Base-by-base conservation (phyloP, 2,329 filamentous ascomycete species). In the Orbilia javanica region DNA sequence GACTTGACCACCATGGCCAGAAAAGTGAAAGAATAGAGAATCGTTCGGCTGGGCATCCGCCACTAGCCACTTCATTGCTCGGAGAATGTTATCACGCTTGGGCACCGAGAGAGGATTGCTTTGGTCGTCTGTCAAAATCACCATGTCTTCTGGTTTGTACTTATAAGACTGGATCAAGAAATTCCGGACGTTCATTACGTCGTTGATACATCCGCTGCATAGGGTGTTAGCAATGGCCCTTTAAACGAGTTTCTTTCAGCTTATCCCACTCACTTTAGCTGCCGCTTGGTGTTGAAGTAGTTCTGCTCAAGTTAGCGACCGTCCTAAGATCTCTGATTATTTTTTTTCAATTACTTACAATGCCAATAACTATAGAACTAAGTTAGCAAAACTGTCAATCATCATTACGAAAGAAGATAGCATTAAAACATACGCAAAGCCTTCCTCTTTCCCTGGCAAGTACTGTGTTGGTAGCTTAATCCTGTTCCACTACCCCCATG, bases 51-150 rank as follows among this genome's bases (percentile, higher is more conserved):
- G 89, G 3, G 95, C 94, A 83, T 97, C 94, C 85, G 97, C 97
- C 73, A 97, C 93, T 20, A 98, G 86, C 95, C 95, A 98, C 84
- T 97, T 94, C 95, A 98, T 98, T 31, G 95, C 95, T 66, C 95
- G 89, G 42, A 98, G 85, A 70, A 98, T 97, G 83, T 98, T 98
- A 81, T 93, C 92, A 84, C 97, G 97, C 4, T 94, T 97, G 7
- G 95, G 95, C 85, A 97, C 93, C 85, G 93, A 97, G 92, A 97
- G 97, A 27, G 93, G 93, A 82, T 97, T 97, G 84, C 97, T 93
- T 86, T 97, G 94, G 83, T 98, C 95, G 83, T 98, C 95, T 44
- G 95, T 97, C 83, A 98, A 88, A 79, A 96, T 91, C 20, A 98
- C 95, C 95, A 98, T 98, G 83, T 98, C 94, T 84, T 97, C 95